Conservation (phyloP, 1,284 basidiomycete genomes). For the Leccinum cinnamomeum region DNA sequence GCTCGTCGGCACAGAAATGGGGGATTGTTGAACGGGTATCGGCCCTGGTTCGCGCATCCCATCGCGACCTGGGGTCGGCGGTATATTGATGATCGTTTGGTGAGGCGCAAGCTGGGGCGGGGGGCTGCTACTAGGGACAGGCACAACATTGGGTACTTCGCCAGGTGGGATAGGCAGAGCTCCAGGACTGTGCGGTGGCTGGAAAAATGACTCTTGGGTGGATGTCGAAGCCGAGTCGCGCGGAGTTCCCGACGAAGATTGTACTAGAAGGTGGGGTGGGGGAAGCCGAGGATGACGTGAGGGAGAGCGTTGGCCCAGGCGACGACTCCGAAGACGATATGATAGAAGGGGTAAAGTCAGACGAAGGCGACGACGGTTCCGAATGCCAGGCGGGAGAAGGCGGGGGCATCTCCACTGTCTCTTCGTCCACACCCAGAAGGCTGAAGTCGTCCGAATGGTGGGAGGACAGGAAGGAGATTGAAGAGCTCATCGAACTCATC, state of each 20-base stretch:
- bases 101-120: conserved; percentile 5
- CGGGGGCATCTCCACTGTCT: conserved; percentile 22
- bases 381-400: conserved; percentile 34
- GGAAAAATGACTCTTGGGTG: conserved; percentile 25
- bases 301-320: conserved; percentile 33
- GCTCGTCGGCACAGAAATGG: conserved; percentile 4
- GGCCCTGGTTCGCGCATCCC: not conserved
- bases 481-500: conserved; percentile 50
- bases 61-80: conserved; percentile 16
- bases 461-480: conserved; percentile 66
- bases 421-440: conserved; percentile 39
- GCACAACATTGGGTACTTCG: conserved; percentile 21
- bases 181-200: conserved; percentile 20
- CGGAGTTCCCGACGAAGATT: not conserved
- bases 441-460: conserved; percentile 72
- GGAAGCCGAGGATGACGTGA: conserved; percentile 35
- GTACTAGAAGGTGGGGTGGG: conserved; percentile 28
- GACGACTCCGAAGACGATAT: conserved; percentile 36
- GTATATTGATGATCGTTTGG: conserved; percentile 17
- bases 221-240: conserved; percentile 29
- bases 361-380: conserved; percentile 36
- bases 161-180: conserved; percentile 14
- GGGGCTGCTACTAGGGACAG: conserved; percentile 5
- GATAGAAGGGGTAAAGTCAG: conserved; percentile 35
- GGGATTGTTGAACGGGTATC: conserved; percentile 13